Evolutionary conservation across 192 early-diverging fungal genomes (phyloP).

Genomic region (Backusella tuberculispora): DNA sequence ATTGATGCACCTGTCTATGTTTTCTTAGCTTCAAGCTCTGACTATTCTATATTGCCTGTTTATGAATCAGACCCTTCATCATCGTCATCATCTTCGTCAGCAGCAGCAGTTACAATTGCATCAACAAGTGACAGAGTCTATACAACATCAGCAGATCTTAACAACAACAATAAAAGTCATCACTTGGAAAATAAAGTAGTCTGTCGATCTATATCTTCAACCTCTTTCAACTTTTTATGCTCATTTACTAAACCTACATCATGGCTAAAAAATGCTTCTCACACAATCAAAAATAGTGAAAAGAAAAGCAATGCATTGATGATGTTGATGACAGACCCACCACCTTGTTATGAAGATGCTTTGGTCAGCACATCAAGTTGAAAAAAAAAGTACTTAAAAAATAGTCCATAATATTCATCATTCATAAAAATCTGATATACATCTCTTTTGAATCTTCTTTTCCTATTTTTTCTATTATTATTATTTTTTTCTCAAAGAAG

Average conservation of each 20-base stretch:
- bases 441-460: background rate
- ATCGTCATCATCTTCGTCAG: background rate
- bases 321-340: conserved; percentile 15
- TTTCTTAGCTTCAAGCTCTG: conserved; percentile 4
- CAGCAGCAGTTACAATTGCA: background rate
- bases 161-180: background rate
- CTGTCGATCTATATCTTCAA: background rate
- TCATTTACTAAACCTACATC: background rate
- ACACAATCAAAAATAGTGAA: background rate
- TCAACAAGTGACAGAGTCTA: background rate
- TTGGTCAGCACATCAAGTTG: conserved; percentile 34
- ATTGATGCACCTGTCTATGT: conserved; percentile 26
- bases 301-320: conserved; percentile 1
- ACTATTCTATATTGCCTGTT: conserved; percentile 24
- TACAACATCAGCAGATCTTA: background rate
- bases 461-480: background rate
- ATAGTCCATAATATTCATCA: conserved; percentile 44
- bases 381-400: conserved; percentile 51
- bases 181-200: background rate
- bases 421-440: background rate
- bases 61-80: conserved; percentile 7
- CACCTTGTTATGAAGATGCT: conserved; percentile 1
- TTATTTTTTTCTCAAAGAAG: background rate
- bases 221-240: background rate
- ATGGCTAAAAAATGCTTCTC: conserved; percentile 13